Base-by-base conservation (phyloP, 164 flowering plant genomes). In the Tetracentron sinense region DNA sequence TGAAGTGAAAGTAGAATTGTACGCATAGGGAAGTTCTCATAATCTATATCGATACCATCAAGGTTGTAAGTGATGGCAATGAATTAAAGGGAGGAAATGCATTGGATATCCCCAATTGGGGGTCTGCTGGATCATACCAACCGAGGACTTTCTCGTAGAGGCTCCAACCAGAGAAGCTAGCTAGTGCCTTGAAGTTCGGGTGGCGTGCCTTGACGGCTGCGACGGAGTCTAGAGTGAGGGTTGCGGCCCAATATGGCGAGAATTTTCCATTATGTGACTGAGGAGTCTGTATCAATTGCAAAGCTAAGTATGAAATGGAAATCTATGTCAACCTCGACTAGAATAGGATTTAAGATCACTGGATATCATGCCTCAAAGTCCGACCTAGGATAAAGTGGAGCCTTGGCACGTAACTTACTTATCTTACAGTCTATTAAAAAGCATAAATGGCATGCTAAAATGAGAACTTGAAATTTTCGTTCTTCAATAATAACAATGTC, bases 161-260 rank as follows among this genome's bases (percentile, higher is more conserved):
- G 72, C 88, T 86, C 91, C 91, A 86, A 3, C 91, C 91, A 8
- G 80, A 79, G 50, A 86, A 86, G 69, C 91, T 86, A n/a, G 85
- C 84, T 8, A 86, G 26, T 74, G 60, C 88, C 67, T 78, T 86
- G n/a, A 82, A 83, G 38, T 82, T 82, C 2, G 88, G 83, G 72
- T 83, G 76, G 1, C 6, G 15, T 25, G 63, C 17, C 38, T 75
- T 86, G 58, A 78, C 64, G 44, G 66, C 67, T 16, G 76, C 68
- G 3, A 82, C 80, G 0, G 85, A 67, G 7, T 62, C 62, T 0
- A 86, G 85, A 6, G 83, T 82, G 52, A 86, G 71, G 33, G 81
- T 73, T 31, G 75, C 7, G 0, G 42, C 65, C 91, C 88, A 85
- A 48, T 80, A 82, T 0, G 88, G 86, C 1, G 86, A 80, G 77